phyloP scores from a whole-genome alignment of 2,329 filamentous ascomycete species.

The Fonsecaea multimorphosa region DNA sequence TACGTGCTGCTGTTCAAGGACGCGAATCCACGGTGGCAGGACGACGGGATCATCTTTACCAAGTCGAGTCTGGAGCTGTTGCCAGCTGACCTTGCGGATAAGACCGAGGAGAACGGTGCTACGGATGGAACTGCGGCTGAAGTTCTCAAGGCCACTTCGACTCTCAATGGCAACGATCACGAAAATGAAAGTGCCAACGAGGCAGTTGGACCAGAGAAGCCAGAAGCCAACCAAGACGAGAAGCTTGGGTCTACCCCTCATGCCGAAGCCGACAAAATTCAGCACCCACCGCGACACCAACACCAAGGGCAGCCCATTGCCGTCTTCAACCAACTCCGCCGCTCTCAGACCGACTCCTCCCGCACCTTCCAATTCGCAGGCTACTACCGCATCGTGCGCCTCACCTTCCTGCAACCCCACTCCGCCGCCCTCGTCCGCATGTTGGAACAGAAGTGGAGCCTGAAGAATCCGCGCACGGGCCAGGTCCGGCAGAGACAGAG shows the following conservation, averaged over 20 bases:
- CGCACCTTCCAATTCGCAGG: slow-evolving; percentile 29
- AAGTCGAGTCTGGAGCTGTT: slow-evolving; percentile 32
- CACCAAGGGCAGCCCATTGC: slow-evolving; percentile 15
- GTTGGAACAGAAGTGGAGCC: slow-evolving; percentile 34
- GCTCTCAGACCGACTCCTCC: neutral
- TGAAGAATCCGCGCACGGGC: slow-evolving; percentile 16
- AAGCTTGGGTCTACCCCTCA: neutral
- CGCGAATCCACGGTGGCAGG: slow-evolving; percentile 32
- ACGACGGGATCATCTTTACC: slow-evolving; percentile 27
- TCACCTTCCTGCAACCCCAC: slow-evolving; percentile 30
- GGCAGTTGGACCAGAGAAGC: neutral
- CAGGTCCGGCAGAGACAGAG: slow-evolving; percentile 13
- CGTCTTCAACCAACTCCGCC: slow-evolving; percentile 24
- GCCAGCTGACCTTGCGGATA: slow-evolving; percentile 7
- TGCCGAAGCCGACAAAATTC: neutral
- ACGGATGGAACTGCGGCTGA: neutral
- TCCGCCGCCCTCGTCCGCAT: slow-evolving; percentile 30
- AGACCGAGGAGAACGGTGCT: neutral
- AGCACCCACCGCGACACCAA: neutral
- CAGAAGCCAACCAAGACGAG: neutral
- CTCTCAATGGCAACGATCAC: neutral
- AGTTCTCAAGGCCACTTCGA: neutral
- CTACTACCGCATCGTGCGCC: slow-evolving; percentile 22
- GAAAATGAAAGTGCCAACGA: neutral
- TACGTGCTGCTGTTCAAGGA: slow-evolving; percentile 34